Conservation (phyloP, 768 basidiomycete genomes). For the Dacryopinax spathularia region DNA sequence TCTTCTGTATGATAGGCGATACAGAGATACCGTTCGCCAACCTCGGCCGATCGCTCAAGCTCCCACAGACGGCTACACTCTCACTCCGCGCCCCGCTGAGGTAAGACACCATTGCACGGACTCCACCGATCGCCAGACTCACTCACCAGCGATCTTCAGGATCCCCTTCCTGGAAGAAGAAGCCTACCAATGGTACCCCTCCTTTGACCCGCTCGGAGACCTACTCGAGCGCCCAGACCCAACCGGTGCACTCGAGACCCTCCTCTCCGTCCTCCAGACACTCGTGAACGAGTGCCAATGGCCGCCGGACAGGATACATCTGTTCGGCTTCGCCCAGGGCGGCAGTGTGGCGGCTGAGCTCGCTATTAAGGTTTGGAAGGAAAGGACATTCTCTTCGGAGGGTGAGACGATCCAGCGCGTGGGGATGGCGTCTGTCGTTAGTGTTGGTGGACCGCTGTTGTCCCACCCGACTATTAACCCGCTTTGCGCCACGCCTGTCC, state of each 20-base stretch:
- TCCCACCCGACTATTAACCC: constrained; percentile 52
- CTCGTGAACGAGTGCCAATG: constrained; percentile 49
- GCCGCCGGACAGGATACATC: constrained; percentile 55
- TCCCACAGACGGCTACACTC: constrained; percentile 85
- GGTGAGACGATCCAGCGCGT: constrained; percentile 11
- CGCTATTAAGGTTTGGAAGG: constrained; percentile 42
- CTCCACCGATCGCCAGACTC: neutral
- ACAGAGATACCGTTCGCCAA: constrained; percentile 62
- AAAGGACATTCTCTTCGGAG: constrained; percentile 13
- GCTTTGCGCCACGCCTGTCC: constrained; percentile 43
- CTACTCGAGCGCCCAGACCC: constrained; percentile 58
- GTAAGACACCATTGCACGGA: constrained; percentile 16
- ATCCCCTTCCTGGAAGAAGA: constrained; percentile 60
- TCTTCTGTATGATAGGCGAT: constrained; percentile 42
- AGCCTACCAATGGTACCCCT: constrained; percentile 75
- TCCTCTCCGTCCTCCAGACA: constrained; percentile 40
- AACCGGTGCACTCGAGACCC: constrained; percentile 43
- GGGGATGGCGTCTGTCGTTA: constrained; percentile 50
- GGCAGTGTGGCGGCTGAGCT: constrained; percentile 64
- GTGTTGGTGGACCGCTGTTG: constrained; percentile 57
- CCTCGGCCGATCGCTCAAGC: constrained; percentile 54
- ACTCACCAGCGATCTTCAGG: constrained; percentile 25
- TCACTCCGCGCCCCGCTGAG: constrained; percentile 58
- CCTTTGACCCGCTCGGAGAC: constrained; percentile 69
- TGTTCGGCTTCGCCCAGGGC: constrained; percentile 83